phyloP scores from a whole-genome alignment of 2,329 filamentous ascomycete species.

The Aspergillus sp. region DNA sequence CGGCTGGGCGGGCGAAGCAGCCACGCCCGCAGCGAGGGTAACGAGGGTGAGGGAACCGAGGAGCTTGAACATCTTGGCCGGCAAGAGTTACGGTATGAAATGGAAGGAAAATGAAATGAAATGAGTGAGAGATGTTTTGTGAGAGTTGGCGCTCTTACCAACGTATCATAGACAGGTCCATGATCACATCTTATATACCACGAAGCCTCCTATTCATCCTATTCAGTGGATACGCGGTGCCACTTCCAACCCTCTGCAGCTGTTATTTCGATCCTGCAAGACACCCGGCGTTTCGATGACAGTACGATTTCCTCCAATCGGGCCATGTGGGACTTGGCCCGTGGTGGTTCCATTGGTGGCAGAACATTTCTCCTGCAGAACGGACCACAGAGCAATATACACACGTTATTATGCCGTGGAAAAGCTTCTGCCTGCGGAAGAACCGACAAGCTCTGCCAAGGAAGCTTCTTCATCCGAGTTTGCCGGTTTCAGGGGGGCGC shows the following conservation, averaged over 20 bases:
- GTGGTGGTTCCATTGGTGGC: neutral
- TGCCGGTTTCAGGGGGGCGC: neutral
- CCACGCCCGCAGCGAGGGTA: slow-evolving; percentile 1
- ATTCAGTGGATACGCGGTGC: neutral
- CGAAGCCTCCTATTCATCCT: neutral
- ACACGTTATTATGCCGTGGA: too few species aligned
- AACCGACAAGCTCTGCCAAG: neutral
- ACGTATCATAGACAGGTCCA: neutral
- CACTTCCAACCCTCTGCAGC: neutral
- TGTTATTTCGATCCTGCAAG: neutral
- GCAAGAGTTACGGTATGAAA: neutral
- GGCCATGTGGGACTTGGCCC: neutral
- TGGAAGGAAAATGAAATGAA: neutral
- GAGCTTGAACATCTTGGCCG: slow-evolving; percentile 10
- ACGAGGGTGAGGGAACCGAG: neutral
- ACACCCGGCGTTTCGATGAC: neutral
- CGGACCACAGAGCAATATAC: too few species aligned
- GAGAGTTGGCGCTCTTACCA: neutral
- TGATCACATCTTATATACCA: neutral
- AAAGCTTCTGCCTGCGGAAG: neutral
- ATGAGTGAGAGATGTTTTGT: neutral
- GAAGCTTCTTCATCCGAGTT: neutral
- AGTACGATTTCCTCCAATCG: neutral
- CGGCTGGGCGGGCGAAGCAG: slow-evolving; percentile 5
- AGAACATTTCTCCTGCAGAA: neutral